Evolutionary conservation across 768 basidiomycete species (phyloP).

Genomic region (Cantharellus cinnabarinus): DNA sequence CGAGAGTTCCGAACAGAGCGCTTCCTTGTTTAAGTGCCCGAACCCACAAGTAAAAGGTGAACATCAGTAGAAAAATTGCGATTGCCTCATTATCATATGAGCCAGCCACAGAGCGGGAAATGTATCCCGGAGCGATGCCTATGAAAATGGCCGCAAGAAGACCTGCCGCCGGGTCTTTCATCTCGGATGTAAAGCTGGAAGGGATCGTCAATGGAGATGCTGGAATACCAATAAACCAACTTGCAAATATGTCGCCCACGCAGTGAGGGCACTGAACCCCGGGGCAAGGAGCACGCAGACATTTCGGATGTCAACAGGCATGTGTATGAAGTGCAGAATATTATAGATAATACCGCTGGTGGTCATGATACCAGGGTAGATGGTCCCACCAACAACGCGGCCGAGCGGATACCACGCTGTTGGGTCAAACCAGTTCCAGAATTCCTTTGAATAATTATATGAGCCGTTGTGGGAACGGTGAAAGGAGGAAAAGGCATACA

Average conservation of each 20-base stretch:
- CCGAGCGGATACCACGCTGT: conserved; percentile 99
- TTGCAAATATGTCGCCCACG: conserved; percentile 90
- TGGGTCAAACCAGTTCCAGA: conserved; percentile 99
- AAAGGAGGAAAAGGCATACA: conserved; percentile 27
- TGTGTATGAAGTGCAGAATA: conserved; percentile 63
- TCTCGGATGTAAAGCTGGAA: conserved; percentile 79
- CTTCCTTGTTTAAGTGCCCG: conserved; percentile 88
- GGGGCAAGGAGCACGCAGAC: conserved; percentile 93
- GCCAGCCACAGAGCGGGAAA: conserved; percentile 95
- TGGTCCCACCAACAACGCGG: conserved; percentile 93
- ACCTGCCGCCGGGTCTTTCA: conserved; percentile 89
- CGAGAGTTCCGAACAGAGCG: conserved; percentile 71
- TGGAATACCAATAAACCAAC: conserved; percentile 12
- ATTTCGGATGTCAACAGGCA: conserved; percentile 94
- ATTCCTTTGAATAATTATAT: conserved; percentile 41
- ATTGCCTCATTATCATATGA: conserved; percentile 99
- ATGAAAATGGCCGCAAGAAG: conserved; percentile 97
- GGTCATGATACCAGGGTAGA: conserved; percentile 96
- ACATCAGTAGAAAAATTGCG: conserved; percentile 99
- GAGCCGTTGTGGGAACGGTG: neutral
- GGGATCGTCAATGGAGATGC: neutral
- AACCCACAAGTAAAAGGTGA: conserved; percentile 95
- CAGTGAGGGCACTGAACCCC: conserved; percentile 89
- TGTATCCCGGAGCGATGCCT: conserved; percentile 94
- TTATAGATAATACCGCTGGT: conserved; percentile 97